Conservation (phyloP, 169 alveolate species). For the Blepharisma undulans region DNA sequence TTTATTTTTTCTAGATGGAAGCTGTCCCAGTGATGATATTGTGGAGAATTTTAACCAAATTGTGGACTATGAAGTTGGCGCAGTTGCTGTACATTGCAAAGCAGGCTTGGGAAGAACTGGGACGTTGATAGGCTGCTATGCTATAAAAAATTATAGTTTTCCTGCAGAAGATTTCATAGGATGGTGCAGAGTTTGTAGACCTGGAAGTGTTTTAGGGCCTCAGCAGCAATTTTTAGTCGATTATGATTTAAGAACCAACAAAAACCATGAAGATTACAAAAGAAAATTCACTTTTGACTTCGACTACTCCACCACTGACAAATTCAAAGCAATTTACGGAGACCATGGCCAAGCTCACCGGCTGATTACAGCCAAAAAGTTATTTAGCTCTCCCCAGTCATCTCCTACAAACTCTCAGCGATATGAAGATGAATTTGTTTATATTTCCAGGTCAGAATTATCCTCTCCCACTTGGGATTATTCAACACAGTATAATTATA, state of each 20-base stretch:
- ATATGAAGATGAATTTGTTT: neutral
- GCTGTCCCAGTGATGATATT: conserved; percentile 91
- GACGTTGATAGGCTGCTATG: conserved; percentile 92
- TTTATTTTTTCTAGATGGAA: conserved; percentile 89
- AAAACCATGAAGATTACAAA: neutral
- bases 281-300: neutral
- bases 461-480: neutral
- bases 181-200: conserved; percentile 91
- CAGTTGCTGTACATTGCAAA: conserved; percentile 95
- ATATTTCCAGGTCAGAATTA: neutral
- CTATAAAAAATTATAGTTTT: conserved; percentile 87
- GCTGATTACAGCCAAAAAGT: conserved; percentile 17
- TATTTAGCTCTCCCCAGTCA: neutral
- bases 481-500: neutral
- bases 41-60: conserved; percentile 84
- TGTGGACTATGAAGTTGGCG: conserved; percentile 89
- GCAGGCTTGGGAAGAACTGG: conserved; percentile 98
- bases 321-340: conserved; percentile 29
- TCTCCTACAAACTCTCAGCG: neutral
- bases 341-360: conserved; percentile 32
- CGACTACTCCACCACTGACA: neutral
- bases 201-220: conserved; percentile 96
- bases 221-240: conserved; percentile 75
- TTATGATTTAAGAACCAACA: neutral
- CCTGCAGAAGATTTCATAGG: conserved; percentile 94